Conservation (phyloP, 2,329 filamentous ascomycete genomes). For the Monosporascus sp. region DNA sequence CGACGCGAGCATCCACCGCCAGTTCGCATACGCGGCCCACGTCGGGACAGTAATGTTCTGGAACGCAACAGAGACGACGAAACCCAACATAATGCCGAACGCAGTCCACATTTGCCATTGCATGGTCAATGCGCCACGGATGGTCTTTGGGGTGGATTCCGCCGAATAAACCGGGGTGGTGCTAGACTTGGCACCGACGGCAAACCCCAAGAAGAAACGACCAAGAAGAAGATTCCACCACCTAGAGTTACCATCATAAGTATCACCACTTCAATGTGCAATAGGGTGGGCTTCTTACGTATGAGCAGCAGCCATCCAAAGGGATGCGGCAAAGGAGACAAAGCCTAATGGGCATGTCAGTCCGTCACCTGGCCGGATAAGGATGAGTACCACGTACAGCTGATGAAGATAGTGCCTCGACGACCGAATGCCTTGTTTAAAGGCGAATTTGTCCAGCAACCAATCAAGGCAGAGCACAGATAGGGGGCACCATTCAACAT, state of each 20-base stretch:
- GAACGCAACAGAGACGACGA: slow-evolving; percentile 53
- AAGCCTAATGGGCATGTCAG: slow-evolving; percentile 21
- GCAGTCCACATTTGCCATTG: slow-evolving; percentile 55
- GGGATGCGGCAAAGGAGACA: slow-evolving; percentile 49
- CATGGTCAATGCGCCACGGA: slow-evolving; percentile 66
- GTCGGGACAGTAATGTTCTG: slow-evolving; percentile 44
- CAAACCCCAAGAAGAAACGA: slow-evolving; percentile 62
- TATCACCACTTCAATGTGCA: slow-evolving; percentile 25
- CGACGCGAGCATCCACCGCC: slow-evolving; percentile 61
- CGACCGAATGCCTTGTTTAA: slow-evolving; percentile 64
- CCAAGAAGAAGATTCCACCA: slow-evolving; percentile 63
- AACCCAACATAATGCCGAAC: slow-evolving; percentile 51
- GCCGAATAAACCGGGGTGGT: slow-evolving; percentile 57
- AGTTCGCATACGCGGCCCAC: slow-evolving; percentile 48
- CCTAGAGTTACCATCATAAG: slow-evolving; percentile 17
- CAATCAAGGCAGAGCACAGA: slow-evolving; percentile 60
- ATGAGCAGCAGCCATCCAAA: slow-evolving; percentile 38
- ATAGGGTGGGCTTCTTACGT: slow-evolving; percentile 8
- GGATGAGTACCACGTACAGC: not conserved
- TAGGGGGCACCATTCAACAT: slow-evolving; percentile 56
- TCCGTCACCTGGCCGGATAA: not conserved
- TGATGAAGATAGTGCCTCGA: slow-evolving; percentile 37
- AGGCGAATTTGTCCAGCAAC: slow-evolving; percentile 67
- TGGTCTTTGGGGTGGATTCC: slow-evolving; percentile 55
- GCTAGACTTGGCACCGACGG: slow-evolving; percentile 62